Base-by-base conservation (phyloP, 352 stramenopile genomes). In the Pythium biforme region DNA sequence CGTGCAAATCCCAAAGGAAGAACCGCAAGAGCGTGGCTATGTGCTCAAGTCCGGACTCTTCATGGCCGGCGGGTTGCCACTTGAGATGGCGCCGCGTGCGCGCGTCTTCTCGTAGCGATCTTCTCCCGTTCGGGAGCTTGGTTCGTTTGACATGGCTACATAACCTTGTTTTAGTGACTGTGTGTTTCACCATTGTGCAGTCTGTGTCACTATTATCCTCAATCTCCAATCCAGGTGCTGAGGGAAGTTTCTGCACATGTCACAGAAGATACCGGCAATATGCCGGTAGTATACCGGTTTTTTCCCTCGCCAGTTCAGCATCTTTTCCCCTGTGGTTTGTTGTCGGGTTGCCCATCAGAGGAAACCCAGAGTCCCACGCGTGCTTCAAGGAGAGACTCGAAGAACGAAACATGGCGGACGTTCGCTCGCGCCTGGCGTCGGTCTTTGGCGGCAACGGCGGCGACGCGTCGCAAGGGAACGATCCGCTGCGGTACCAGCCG, bases 401-500 rank as follows among this genome's bases (percentile, higher is more conserved):
- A 11, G 12, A 14, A 4, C 7, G 0, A 17, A 4, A 56, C 2
- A 72, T 72, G 58, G 64, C 72, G 27, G 81, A 89, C 55, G 77
- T 80, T 15, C 80, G 74, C 31, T 48, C 76, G 45, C 81, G 81
- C 20, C 63, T 91, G 11, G 73, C 73, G 55, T 74, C 76, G 46
- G 74, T 91, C 54, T 91, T 91, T 66, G 71, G 84, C 56, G 72
- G 71, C 49, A 59, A 61, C 20, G 58, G 67, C 12, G 29, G 46
- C 20, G 48, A 72, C 20, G 58, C 64, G 26, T 56, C 52, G 26
- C 61, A 70, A 33, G 75, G 79, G 5, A 93, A 93, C 59, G 79
- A 90, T 26, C 79, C 77, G 55, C 67, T 93, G 64, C 73, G 81
- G 12, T 93, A 91, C 62, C 76, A 75, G 20, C 76, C 84, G 26